Base-by-base conservation (phyloP, 140 eudicot genomes). In the Artemisia princeps region DNA sequence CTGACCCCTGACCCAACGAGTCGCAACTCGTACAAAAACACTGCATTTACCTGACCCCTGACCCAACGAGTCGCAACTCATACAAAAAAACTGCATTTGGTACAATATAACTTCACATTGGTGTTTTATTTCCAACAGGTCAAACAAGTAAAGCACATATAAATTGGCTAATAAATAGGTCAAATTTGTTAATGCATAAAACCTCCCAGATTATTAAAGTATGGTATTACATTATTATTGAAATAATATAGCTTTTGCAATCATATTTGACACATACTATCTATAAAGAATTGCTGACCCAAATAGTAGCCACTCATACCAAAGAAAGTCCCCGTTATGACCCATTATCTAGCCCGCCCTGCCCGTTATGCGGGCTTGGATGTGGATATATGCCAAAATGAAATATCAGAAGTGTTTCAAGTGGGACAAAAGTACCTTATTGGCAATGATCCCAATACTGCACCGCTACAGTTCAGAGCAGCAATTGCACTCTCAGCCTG, bases 401-500 rank as follows among this genome's bases (percentile, higher is more conserved):
- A 30, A 26, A 40, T 40, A 16, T 44, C 15, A 63, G 11, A 19
- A n/a, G 30, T 37, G 44, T 6, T 37, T 6, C 0, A 37, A 33
- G 44, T 5, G 1, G 44, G 2, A 37, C 44, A 37, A 37, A 37
- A 54, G 10, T 55, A 89, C 97, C 97, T 78, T 72, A 89, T 89
- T 11, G 95, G 97, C 62, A 89, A 81, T 45, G 95, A 67, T 71
- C 97, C 97, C 60, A 89, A 64, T 57, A 89, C 81, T 17, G 80
- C 87, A 61, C 97, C 97, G 26, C 95, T 86, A 72, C 91, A 86
- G 84, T 86, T 89, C 75, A 89, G 83, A 62, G 97, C 97, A 48
- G 87, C 87, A 56, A 86, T 89, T 66, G 97, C 97, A 70, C 94
- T 84, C 80, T 89, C 95, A 54, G 97, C 97, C 95, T 89, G 87